Percentiles rank a stretch among this genome's conserved stretches.
Evolutionary conservation across 352 stramenopile genomes (phyloP).

Genomic region (Vaucheria bursata): DNA sequence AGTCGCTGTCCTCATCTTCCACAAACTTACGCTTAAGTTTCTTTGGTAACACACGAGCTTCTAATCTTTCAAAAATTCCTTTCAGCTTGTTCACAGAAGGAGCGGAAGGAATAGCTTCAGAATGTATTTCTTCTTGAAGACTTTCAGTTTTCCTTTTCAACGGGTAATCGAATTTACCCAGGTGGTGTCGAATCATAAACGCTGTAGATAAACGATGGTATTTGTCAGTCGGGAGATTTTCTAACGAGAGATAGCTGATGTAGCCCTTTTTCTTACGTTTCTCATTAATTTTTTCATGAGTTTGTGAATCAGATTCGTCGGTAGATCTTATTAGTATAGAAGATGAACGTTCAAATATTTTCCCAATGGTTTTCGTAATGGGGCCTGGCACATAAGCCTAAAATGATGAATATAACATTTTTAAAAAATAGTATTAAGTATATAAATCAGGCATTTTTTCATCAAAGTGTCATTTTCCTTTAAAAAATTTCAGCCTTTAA

Average conservation of each 20-base stretch:
- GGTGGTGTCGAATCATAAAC: not conserved
- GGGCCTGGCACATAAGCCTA: slow-evolving; percentile 1
- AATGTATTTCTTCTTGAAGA: not conserved
- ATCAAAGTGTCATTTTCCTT: not conserved
- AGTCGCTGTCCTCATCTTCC: slow-evolving; percentile 27
- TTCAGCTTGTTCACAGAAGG: not conserved
- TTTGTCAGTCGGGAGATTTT: not conserved
- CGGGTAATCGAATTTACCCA: not conserved
- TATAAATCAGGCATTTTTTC: not conserved
- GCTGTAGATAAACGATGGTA: not conserved
- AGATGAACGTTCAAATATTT: not conserved
- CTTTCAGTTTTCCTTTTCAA: not conserved
- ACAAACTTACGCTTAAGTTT: not conserved
- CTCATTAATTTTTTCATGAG: not conserved
- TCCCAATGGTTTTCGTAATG: not conserved
- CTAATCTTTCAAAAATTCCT: not conserved
- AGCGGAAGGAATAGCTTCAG: not conserved
- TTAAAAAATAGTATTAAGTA: not conserved
- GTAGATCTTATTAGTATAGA: not conserved
- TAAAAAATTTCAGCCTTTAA: not conserved
- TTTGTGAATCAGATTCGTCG: not conserved
- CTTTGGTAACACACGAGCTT: slow-evolving; percentile 2
- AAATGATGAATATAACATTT: not conserved
- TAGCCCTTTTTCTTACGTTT: not conserved
- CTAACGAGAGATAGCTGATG: not conserved